These are phyloP conservation scores for Metarhizium rileyi DNA, from an alignment of 2,329 filamentous ascomycete species.

Conservation along the genomic window DNA sequence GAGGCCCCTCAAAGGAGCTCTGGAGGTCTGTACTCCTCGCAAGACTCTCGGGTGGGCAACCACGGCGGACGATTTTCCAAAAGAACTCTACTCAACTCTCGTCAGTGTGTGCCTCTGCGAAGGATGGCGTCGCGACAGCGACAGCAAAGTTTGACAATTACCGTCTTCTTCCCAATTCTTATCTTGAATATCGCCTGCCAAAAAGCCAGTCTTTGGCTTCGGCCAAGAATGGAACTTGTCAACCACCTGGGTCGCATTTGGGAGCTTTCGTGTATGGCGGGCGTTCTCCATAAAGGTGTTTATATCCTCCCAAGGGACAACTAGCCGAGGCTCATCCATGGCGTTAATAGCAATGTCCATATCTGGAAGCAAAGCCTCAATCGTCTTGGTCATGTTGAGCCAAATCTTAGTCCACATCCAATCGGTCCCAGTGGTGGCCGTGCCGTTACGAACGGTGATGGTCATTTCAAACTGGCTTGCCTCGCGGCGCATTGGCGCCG, in stretches of 20 bases:
- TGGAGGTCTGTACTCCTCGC: slow-evolving; percentile 40
- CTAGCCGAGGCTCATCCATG: slow-evolving; percentile 57
- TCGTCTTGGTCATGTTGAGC: slow-evolving; percentile 40
- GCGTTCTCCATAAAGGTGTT: slow-evolving; percentile 43
- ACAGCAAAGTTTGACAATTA: slow-evolving; percentile 19
- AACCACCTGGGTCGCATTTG: slow-evolving; percentile 33
- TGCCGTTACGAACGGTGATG: slow-evolving; percentile 46
- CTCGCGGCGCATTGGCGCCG: slow-evolving; percentile 39
- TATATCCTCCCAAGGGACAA: slow-evolving; percentile 55
- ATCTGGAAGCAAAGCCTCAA: slow-evolving; percentile 50
- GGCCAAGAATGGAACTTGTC: slow-evolving; percentile 34
- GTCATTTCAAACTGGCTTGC: slow-evolving; percentile 48
- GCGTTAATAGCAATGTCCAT: slow-evolving; percentile 59
- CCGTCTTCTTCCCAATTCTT: slow-evolving; percentile 44
- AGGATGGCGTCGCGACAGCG: neutral
- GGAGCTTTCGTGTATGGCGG: slow-evolving; percentile 34
- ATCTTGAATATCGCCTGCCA: slow-evolving; percentile 22
- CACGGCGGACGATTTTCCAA: slow-evolving; percentile 48
- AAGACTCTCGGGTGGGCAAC: slow-evolving; percentile 53
- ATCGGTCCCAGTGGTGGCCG: slow-evolving; percentile 39
- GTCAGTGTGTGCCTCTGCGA: neutral
- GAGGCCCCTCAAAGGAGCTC: slow-evolving; percentile 33
- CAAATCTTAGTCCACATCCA: slow-evolving; percentile 52
- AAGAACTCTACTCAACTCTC: slow-evolving; percentile 32
- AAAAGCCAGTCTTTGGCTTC: slow-evolving; percentile 24